Percentiles rank a stretch among this genome's conserved stretches.
phyloP scores from a whole-genome alignment of 2,329 filamentous ascomycete genomes.

The Aspergillus hiratsukae region DNA sequence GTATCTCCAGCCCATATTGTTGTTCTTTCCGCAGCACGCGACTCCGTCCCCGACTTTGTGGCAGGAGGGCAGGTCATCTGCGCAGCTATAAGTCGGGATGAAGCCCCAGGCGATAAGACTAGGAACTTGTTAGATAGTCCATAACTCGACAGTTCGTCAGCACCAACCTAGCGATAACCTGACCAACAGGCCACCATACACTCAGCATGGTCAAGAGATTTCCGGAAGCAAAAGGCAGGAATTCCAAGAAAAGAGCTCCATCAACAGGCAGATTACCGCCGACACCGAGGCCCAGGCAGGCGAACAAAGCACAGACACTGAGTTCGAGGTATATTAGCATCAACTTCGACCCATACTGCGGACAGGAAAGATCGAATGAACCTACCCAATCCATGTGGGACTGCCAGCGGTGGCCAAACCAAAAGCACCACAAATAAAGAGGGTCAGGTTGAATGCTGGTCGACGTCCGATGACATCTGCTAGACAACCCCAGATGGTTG shows the following conservation, averaged over 20 bases:
- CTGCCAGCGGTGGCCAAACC: constrained; percentile 66
- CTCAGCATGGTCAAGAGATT: constrained; percentile 74
- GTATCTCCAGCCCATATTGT: constrained; percentile 70
- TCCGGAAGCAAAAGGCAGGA: constrained; percentile 69
- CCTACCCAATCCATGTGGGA: constrained; percentile 58
- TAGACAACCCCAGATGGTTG: constrained; percentile 74
- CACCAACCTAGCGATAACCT: constrained; percentile 57
- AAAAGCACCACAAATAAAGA: constrained; percentile 70
- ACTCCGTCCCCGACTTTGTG: constrained; percentile 20
- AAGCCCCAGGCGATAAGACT: constrained; percentile 66
- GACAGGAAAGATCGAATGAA: constrained; percentile 20
- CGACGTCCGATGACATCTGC: constrained; percentile 75
- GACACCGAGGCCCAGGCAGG: constrained; percentile 62
- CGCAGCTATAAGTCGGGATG: constrained; percentile 62
- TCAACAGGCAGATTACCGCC: constrained; percentile 76
- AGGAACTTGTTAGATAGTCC: background rate
- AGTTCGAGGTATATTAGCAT: background rate
- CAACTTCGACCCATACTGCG: constrained; percentile 2
- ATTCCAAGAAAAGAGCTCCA: constrained; percentile 77
- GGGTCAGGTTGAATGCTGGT: constrained; percentile 74
- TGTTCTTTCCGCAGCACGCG: constrained; percentile 44
- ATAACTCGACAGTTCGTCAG: background rate
- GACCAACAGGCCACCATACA: constrained; percentile 81
- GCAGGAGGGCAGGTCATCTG: constrained; percentile 28
- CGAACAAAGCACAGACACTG: constrained; percentile 56